Evolutionary conservation across 2,329 filamentous ascomycete genomes (phyloP).

Genomic region (Hypoxylon rubiginosum): DNA sequence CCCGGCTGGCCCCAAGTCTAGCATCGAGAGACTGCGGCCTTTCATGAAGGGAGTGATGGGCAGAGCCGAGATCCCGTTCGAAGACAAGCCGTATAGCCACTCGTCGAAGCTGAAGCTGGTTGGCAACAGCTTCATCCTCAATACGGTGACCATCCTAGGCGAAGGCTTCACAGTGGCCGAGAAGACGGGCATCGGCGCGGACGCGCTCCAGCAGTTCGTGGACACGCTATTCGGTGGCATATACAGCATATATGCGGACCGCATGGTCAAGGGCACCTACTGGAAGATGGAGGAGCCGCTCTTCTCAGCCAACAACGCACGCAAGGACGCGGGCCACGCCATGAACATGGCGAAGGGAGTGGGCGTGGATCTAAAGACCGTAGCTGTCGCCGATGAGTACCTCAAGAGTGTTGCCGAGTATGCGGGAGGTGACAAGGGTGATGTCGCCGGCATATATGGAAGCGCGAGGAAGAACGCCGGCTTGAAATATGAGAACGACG

Average conservation of each 20-base stretch:
- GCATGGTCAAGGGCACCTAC: slow-evolving; percentile 83
- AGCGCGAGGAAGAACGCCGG: slow-evolving; percentile 81
- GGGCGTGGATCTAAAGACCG: slow-evolving; percentile 73
- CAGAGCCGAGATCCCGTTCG: slow-evolving; percentile 65
- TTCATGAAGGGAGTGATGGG: slow-evolving; percentile 77
- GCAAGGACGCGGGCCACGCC: slow-evolving; percentile 86
- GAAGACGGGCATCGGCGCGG: slow-evolving; percentile 80
- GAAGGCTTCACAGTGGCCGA: slow-evolving; percentile 85
- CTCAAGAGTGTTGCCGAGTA: slow-evolving; percentile 77
- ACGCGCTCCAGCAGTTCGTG: slow-evolving; percentile 78
- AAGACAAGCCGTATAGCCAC: slow-evolving; percentile 56
- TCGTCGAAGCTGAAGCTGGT: slow-evolving; percentile 83
- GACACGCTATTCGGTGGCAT: slow-evolving; percentile 81
- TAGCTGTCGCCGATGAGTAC: slow-evolving; percentile 77
- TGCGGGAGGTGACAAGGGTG: slow-evolving; percentile 74
- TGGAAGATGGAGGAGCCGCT: slow-evolving; percentile 81
- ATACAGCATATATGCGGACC: slow-evolving; percentile 79
- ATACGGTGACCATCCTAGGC: slow-evolving; percentile 83
- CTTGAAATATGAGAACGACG: slow-evolving; percentile 77
- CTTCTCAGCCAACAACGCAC: slow-evolving; percentile 84
- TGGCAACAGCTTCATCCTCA: slow-evolving; percentile 88
- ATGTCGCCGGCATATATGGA: slow-evolving; percentile 87
- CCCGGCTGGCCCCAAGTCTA: slow-evolving; percentile 69
- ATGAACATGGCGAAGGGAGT: slow-evolving; percentile 72
- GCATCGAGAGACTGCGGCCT: slow-evolving; percentile 72